Evolutionary conservation across 306 rosid genomes (phyloP), one percentile per base, ranked within the genome.

Genomic region (Neltuma alba): DNA sequence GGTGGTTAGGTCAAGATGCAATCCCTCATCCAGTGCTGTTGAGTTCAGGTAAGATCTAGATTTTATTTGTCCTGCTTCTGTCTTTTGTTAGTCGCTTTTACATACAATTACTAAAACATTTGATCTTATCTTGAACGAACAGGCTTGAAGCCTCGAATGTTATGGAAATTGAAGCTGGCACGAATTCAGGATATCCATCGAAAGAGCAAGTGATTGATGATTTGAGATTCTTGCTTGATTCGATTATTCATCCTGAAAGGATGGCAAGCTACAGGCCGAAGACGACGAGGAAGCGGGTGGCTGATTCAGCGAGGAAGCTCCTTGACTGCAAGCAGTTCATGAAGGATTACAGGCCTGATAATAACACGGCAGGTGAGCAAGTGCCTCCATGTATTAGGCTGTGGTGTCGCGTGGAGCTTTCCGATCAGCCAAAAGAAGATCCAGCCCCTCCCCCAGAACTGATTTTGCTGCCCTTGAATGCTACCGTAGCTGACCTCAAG

Each of bases 291-390:
- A 89, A 85, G 62, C 34, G 50, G 5, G 81, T 87, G 55, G 75
- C 84, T 15, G 92, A 87, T 45, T 85, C 94, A 13, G 91, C 94
- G 2, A 87, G 89, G 69, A 92, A 85, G 83, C 88, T 92, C 68
- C 90, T 92, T 8, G 97, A 92, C 79, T 89, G 94, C 81, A 92
- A 92, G 82, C 90, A 92, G 75, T 92, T 92, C 30, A 76, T 92
- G 87, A 92, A 92, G 90, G 89, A 85, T 72, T 88, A 85, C 64
- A 76, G 58, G 77, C 73, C 79, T 44, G 83, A 69, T 6, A 72
- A 69, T 6, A 72, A 76, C 36, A 31, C 68, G 31, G 67, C 30
- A 12, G 62, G 25, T 3, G 81, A 77, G 27, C 10, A 76, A 33
- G 8, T 15, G 34, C 70, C 86, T 7, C 23, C 64, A 5, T 84